These are phyloP conservation scores for Cornus suecica DNA, from an alignment of 148 eudicot genomes.

Conservation along the genomic window DNA sequence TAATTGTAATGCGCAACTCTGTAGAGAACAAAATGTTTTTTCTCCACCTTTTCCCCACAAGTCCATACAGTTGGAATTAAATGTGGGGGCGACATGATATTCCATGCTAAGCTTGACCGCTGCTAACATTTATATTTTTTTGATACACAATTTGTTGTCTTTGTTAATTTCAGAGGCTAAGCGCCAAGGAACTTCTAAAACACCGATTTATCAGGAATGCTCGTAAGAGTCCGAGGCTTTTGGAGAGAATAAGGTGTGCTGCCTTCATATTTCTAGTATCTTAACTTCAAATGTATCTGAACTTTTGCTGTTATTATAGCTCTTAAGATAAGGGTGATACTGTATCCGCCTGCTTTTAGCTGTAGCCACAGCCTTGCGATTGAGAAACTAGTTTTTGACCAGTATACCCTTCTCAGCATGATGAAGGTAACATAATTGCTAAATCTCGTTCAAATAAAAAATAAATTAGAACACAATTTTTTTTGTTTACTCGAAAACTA, in stretches of 20 bases:
- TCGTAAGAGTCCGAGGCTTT: slow-evolving; percentile 81
- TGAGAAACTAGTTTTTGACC: too few species aligned
- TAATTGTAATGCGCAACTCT: background rate
- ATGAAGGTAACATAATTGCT: too few species aligned
- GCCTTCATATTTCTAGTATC: background rate
- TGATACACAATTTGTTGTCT: background rate
- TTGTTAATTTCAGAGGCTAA: slow-evolving; percentile 68
- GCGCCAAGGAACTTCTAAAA: slow-evolving; percentile 92
- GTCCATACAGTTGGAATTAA: too few species aligned
- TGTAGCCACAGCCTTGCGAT: too few species aligned
- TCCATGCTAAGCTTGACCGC: background rate
- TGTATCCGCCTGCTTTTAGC: too few species aligned
- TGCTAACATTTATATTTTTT: background rate
- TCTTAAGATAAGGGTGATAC: background rate
- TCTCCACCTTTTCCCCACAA: background rate
- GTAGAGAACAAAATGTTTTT: background rate
- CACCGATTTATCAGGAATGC: slow-evolving; percentile 82
- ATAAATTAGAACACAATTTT: too few species aligned
- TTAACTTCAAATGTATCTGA: background rate
- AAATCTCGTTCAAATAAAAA: too few species aligned
- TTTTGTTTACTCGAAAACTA: too few species aligned
- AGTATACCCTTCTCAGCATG: too few species aligned
- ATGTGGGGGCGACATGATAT: too few species aligned
- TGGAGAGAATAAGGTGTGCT: slow-evolving; percentile 87
- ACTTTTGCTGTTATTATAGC: background rate